A percentile compares a stretch with the other conserved stretches of the same genome.
These are phyloP conservation scores for Psilocybe cubensis DNA, from an alignment of 768 basidiomycete species.

Conservation along the genomic window DNA sequence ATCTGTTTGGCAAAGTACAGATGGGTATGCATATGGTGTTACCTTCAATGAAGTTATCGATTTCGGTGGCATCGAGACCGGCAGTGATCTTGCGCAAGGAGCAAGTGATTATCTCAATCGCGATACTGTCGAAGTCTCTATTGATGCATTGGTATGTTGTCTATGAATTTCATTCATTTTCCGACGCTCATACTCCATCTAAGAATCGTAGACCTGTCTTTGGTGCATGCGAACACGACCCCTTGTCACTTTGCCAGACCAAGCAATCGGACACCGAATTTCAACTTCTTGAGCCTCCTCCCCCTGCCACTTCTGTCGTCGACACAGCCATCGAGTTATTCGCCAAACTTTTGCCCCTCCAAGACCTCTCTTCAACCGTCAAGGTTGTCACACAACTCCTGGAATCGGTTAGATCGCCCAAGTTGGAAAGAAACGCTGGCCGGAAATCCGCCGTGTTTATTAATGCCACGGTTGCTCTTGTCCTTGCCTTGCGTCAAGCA, in stretches of 20 bases:
- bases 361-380: constrained; percentile 63
- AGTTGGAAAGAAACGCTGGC: constrained; percentile 86
- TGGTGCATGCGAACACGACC: constrained; percentile 86
- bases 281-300: constrained; percentile 61
- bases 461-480: constrained; percentile 78
- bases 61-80: constrained; percentile 37
- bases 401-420: constrained; percentile 71
- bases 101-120: constrained; percentile 62
- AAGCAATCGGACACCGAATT: constrained; percentile 47
- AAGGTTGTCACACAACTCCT: constrained; percentile 61
- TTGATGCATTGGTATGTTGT: constrained; percentile 72
- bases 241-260: constrained; percentile 68
- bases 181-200: constrained; percentile 10
- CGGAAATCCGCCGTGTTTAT: constrained; percentile 82
- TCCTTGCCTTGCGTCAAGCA: constrained; percentile 66
- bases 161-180: neutral
- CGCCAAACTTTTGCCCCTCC: constrained; percentile 74
- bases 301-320: constrained; percentile 81
- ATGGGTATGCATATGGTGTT: constrained; percentile 93
- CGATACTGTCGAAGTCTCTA: constrained; percentile 79
- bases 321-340: constrained; percentile 92
- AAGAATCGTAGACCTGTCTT: constrained; percentile 80
- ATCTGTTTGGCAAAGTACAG: constrained; percentile 82
- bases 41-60: constrained; percentile 65
- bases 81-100: constrained; percentile 29